Evolutionary conservation across 163 green algal species (phyloP).

Genomic region (Scenedesmus sp.): DNA sequence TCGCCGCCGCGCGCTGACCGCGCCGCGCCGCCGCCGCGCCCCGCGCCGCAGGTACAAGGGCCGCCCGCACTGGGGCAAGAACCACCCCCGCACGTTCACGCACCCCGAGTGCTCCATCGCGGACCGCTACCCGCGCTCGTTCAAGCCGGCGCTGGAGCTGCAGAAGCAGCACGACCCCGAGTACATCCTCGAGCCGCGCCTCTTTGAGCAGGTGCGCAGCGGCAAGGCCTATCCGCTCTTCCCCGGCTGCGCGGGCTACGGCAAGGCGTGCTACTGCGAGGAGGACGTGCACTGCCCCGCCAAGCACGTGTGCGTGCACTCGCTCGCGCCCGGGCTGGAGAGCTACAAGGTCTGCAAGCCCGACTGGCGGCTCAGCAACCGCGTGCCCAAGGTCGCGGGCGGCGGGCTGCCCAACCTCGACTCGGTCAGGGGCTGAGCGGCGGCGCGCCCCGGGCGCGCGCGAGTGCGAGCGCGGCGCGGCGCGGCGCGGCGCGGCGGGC

Average conservation of each 20-base stretch:
- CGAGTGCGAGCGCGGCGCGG: too few species aligned
- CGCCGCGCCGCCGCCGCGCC: too few species aligned
- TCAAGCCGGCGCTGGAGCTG: constrained; percentile 13
- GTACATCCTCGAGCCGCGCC: constrained; percentile 36
- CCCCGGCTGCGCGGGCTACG: constrained; percentile 15
- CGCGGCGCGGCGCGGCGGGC: too few species aligned
- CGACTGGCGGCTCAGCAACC: constrained; percentile 33
- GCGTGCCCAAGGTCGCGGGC: too few species aligned
- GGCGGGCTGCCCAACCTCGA: too few species aligned
- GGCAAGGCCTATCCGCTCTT: neutral
- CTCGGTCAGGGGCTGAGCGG: too few species aligned
- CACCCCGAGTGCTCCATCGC: constrained; percentile 30
- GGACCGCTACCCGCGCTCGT: neutral
- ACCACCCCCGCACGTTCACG: constrained; percentile 41
- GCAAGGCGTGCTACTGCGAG: constrained; percentile 35
- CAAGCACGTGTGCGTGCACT: constrained; percentile 1
- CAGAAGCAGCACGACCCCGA: constrained; percentile 34
- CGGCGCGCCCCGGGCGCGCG: too few species aligned
- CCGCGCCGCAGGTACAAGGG: too few species aligned
- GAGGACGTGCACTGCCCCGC: constrained; percentile 38
- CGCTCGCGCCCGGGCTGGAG: constrained; percentile 4
- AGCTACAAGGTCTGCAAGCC: constrained; percentile 47
- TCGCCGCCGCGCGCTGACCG: too few species aligned
- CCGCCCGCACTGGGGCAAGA: constrained; percentile 42
- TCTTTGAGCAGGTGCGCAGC: constrained; percentile 20